phyloP scores from a whole-genome alignment of 78 protist genomes.

The Dictyostelium brefeldianum region DNA sequence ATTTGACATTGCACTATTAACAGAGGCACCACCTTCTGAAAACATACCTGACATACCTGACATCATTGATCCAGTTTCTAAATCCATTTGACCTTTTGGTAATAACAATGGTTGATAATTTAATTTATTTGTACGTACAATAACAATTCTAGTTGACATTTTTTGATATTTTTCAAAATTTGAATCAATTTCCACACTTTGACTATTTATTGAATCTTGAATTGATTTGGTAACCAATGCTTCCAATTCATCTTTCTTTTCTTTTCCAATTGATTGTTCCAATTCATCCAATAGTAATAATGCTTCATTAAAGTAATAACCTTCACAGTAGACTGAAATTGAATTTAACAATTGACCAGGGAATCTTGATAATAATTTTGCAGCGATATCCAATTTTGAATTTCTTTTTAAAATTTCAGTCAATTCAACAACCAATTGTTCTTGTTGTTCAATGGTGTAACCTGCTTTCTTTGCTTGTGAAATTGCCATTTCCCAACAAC shows the following conservation, averaged over 20 bases:
- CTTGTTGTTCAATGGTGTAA: constrained; percentile 2
- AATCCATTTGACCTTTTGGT: constrained; percentile 14
- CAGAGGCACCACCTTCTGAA: constrained; percentile 50
- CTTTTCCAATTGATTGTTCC: too few species aligned
- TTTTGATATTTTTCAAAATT: constrained; percentile 34
- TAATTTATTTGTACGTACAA: constrained; percentile 56
- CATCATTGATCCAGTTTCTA: constrained; percentile 76
- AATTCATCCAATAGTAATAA: background rate
- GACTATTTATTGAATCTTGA: background rate
- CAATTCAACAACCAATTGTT: constrained; percentile 11
- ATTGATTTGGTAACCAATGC: background rate
- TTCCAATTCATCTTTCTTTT: background rate
- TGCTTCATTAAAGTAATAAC: constrained; percentile 61
- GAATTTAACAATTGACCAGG: constrained; percentile 3
- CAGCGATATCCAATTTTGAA: constrained; percentile 29
- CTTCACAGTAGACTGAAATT: constrained; percentile 41
- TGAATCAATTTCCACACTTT: background rate
- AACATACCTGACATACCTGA: constrained; percentile 80
- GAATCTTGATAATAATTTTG: background rate
- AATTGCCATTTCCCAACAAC: constrained; percentile 48
- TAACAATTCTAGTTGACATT: constrained; percentile 5
- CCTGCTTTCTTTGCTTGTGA: background rate
- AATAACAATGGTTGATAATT: constrained; percentile 49
- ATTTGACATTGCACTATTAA: background rate
- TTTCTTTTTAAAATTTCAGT: constrained; percentile 35